Conservation (phyloP, 2,329 filamentous ascomycete species). For the Fusarium sp. region DNA sequence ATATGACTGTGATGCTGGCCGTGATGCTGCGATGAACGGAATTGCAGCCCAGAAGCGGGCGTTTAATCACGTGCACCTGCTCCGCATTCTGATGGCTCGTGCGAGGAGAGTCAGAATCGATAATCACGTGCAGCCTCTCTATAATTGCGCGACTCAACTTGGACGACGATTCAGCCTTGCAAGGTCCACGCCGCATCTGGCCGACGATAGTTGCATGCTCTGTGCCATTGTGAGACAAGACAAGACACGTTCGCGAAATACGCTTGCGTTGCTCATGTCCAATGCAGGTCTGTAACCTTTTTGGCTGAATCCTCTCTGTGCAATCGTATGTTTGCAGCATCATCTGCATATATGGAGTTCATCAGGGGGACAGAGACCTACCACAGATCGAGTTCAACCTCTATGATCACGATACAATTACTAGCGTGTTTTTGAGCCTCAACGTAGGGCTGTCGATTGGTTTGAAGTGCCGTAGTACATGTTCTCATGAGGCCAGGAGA, state of each 20-base stretch:
- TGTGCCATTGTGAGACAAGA: background rate
- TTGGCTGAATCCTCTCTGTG: background rate
- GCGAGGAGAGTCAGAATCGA: slow-evolving; percentile 1
- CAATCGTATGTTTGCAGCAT: slow-evolving; percentile 5
- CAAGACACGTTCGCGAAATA: background rate
- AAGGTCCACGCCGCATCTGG: background rate
- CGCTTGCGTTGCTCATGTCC: no score
- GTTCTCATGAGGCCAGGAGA: background rate
- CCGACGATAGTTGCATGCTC: background rate
- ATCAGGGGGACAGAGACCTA: background rate
- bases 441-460: background rate
- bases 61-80: slow-evolving; percentile 39
- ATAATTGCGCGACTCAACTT: background rate
- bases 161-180: slow-evolving; percentile 7
- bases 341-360: background rate
- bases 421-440: background rate
- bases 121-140: slow-evolving; percentile 37
- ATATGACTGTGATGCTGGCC: slow-evolving; percentile 35
- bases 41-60: slow-evolving; percentile 31
- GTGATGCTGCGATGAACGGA: slow-evolving; percentile 34
- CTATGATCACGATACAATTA: background rate
- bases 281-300: background rate
- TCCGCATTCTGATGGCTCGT: slow-evolving; percentile 38
- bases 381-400: background rate
- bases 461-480: background rate